Percentiles rank a stretch among this genome's conserved stretches.
Conservation (phyloP, 108 stramenopile genomes). For the Cylindrotheca closterium region DNA sequence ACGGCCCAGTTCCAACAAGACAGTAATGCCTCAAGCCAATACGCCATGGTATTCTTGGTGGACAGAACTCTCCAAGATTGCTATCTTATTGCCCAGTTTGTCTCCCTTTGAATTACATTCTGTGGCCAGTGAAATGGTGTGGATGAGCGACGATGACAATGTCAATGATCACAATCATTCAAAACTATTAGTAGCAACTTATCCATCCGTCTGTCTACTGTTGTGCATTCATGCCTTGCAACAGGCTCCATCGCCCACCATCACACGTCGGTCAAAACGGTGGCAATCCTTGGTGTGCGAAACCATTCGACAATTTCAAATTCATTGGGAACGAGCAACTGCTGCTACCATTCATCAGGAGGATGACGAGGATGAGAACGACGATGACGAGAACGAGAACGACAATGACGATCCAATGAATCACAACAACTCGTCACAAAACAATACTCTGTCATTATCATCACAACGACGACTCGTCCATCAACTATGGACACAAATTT, state of each 20-base stretch:
- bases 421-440: conserved; percentile 16
- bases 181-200: no score
- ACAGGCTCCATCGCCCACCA: conserved; percentile 19
- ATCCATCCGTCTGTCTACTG: conserved; percentile 40
- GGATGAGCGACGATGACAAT: conserved; percentile 8
- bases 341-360: no score
- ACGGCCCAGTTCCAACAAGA: no score
- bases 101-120: conserved; percentile 33
- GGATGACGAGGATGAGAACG: no score
- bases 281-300: conserved; percentile 42
- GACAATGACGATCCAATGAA: background rate
- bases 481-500: no score
- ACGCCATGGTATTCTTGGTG: no score
- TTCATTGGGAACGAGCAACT: no score
- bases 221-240: conserved; percentile 18
- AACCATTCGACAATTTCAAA: conserved; percentile 36
- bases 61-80: no score
- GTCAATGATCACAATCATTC: conserved; percentile 13
- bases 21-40: no score
- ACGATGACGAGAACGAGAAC: background rate
- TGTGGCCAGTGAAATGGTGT: conserved; percentile 25
- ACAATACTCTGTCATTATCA: background rate
- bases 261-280: conserved; percentile 25
- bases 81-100: conserved; percentile 9
- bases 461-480: background rate